phyloP scores from a whole-genome alignment of 163 green algal genomes.

The Volvox carteri region DNA sequence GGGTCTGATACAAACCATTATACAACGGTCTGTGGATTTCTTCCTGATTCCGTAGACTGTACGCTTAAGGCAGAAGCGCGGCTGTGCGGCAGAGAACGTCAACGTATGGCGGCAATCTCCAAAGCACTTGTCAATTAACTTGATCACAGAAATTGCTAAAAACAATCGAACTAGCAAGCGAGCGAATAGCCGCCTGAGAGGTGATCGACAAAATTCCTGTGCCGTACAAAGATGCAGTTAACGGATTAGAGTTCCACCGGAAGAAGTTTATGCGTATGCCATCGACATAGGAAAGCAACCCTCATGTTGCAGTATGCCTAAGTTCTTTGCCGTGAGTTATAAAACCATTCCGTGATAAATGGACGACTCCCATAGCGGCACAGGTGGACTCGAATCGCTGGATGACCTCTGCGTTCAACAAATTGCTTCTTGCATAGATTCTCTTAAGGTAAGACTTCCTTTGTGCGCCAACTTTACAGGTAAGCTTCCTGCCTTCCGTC shows the following conservation, averaged over 20 bases:
- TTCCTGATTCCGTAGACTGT: no score
- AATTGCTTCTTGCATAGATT: neutral
- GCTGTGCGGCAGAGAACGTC: no score
- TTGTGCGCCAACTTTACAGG: neutral
- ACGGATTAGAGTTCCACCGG: neutral
- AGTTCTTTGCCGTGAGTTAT: neutral
- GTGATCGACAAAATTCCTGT: neutral
- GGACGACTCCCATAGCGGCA: neutral
- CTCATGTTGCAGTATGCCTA: neutral
- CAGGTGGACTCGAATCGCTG: neutral
- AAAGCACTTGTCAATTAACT: neutral
- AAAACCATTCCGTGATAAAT: neutral
- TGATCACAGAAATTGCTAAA: neutral
- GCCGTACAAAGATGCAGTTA: neutral
- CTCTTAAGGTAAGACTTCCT: slow-evolving; percentile 18
- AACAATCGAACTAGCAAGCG: neutral
- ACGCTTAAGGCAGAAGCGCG: no score
- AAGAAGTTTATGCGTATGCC: no score
- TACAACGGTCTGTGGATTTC: neutral
- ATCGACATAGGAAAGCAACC: no score
- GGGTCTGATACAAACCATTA: slow-evolving; percentile 95
- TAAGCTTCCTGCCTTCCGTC: neutral
- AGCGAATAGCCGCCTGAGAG: neutral
- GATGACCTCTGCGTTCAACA: slow-evolving; percentile 33
- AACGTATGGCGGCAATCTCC: neutral